Base-by-base conservation (phyloP, 169 alveolate species). In the Cryptosporidium parvum region DNA sequence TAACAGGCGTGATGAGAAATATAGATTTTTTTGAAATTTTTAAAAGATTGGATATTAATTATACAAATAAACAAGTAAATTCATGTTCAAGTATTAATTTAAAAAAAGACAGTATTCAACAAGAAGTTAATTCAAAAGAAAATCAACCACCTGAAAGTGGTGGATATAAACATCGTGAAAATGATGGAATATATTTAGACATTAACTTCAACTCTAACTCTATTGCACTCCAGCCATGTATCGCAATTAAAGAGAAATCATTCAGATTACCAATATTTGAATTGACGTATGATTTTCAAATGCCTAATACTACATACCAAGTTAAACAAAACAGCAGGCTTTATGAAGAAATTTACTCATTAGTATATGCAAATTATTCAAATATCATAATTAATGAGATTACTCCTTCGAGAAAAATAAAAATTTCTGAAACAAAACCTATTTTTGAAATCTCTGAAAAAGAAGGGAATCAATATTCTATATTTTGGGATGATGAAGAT, bases 401-500 rank as follows among this genome's bases (percentile, higher is more conserved):
- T 26, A 35, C 16, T 33, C 72, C 51, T 10, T 53, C 53, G 1
- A 48, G 69, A 72, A 65, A 21, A 80, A 29, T 62, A 16, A 45
- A 18, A 39, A 61, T 62, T 23, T 61, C 65, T 26, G 86, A 73
- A 59, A 26, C 89, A 9, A 21, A 21, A 42, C 59, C 39, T 35
- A 44, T 62, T 37, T 65, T 80, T 45, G 89, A 59, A 16, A 23
- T 62, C 65, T 44, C 45, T 18, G 75, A 59, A 29, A 37, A 29
- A 23, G 73, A 53, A 23, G 80, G 59, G 2, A 8, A 72, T 21
- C 6, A 59, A 31, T 62, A 61, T 33, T 58, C 89, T n/a, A 12
- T 80, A 45, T 45, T 48, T 80, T 80, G 89, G 89, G 89, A 33
- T 80, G 65, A 48, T 12, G 80, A 80, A n/a, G 52, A 59, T 8